These are phyloP conservation scores for Closterium sp. DNA, from an alignment of 139 green algal species.

Conservation along the genomic window DNA sequence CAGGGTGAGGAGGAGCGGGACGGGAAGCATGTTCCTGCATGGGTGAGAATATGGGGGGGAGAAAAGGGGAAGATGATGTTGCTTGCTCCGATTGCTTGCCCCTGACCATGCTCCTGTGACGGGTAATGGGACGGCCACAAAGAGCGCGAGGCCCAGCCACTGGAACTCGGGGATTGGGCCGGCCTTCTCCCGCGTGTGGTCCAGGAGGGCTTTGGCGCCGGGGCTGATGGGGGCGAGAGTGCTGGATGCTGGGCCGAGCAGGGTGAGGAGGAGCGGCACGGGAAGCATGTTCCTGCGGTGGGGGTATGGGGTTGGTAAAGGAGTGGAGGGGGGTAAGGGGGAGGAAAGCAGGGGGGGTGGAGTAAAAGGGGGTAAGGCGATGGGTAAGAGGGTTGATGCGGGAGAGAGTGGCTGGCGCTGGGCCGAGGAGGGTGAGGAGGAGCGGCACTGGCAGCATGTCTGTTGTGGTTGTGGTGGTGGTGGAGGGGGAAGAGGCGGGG, in stretches of 20 bases:
- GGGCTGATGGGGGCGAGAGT: constrained; percentile 1
- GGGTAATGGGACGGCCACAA: constrained; percentile 46
- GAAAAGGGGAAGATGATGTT: neutral
- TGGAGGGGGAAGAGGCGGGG: too few relatives aligned
- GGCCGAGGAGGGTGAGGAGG: constrained; percentile 32
- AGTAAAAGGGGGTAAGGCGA: neutral
- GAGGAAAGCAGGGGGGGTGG: too few relatives aligned
- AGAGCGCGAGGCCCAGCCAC: constrained; percentile 48
- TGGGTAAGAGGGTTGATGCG: constrained; percentile 19
- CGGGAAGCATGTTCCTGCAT: constrained; percentile 51
- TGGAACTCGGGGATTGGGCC: constrained; percentile 40
- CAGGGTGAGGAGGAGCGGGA: constrained; percentile 48
- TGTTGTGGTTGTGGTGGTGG: too few relatives aligned
- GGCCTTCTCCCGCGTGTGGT: constrained; percentile 35
- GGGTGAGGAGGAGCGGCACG: constrained; percentile 48
- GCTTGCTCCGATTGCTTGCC: too few relatives aligned
- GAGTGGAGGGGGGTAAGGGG: constrained; percentile 16
- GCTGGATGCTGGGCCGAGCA: constrained; percentile 24
- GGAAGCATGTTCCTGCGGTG: constrained; percentile 51
- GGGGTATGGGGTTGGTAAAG: too few relatives aligned
- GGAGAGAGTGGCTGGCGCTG: constrained; percentile 7
- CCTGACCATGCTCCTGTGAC: constrained; percentile 49
- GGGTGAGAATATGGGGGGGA: neutral
- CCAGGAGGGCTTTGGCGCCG: neutral
- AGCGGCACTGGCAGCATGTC: constrained; percentile 51